Base-by-base conservation (phyloP, 768 basidiomycete species). In the Lactarius trivialis region DNA sequence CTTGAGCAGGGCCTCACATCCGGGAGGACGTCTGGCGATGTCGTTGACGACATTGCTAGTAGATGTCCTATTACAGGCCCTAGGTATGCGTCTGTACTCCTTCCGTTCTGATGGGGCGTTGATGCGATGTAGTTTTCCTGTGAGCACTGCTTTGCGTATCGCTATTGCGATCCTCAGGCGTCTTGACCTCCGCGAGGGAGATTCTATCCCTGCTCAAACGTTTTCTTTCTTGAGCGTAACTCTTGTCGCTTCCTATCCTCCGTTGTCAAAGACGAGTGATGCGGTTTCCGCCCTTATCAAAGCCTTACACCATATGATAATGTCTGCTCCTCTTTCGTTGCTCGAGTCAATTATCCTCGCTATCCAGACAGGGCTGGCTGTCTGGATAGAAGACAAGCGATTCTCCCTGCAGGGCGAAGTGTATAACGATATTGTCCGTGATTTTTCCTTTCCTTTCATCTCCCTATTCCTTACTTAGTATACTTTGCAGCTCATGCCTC, bases 371-470 rank as follows among this genome's bases (percentile, higher is more conserved):
- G 58, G 58, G 7, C 28, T 64, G 54, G 58, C 50, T 26, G 24
- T 64, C 28, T 64, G 63, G 63, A 55, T 64, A 28, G 63, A 64
- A 43, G 63, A 64, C 48, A 36, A 43, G 28, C n/a, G 26, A 36
- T 17, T 30, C n/a, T 34, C 48, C 26, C 26, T 64, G 32, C 49
- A 32, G 14, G 58, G 11, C 9, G 54, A 56, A 17, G 34, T 41
- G 26, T 60, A 60, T 50, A 64, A 64, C 49, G 48, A 59, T 30
- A 28, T 60, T 8, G 63, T 64, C 21, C 14, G 62, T 50, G 12
- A 50, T 32, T 21, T n/a, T 21, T 55, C 8, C 12, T 59, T 32
- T 7, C 11, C n/a, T 21, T 49, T 58, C 24, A 33, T 24, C 28
- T 17, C 30, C 15, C 7, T 19, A 3, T 19, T 12, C 9, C 24